These are phyloP conservation scores for Tylopilus intermedius DNA, from an alignment of 768 basidiomycete species.

Conservation along the genomic window DNA sequence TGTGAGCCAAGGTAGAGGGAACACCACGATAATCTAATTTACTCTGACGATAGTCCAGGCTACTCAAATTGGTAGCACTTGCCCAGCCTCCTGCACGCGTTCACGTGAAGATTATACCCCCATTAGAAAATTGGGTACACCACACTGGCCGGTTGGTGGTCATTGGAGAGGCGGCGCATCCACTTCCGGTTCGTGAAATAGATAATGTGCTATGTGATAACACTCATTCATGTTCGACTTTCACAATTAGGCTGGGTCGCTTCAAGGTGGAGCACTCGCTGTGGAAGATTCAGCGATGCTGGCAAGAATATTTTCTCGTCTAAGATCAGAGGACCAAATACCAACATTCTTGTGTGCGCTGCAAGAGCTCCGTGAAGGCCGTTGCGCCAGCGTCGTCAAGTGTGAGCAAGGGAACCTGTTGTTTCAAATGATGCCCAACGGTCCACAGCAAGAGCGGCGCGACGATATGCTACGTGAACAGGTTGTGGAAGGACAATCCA, in stretches of 20 bases:
- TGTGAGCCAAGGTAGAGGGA: slow-evolving; percentile 37
- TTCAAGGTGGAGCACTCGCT: slow-evolving; percentile 46
- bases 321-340: slow-evolving; percentile 44
- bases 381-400: slow-evolving; percentile 42
- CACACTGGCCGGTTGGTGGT: slow-evolving; percentile 43
- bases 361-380: slow-evolving; percentile 53
- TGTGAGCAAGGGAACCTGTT: slow-evolving; percentile 44
- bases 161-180: slow-evolving; percentile 61
- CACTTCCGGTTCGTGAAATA: slow-evolving; percentile 41
- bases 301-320: slow-evolving; percentile 53
- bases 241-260: slow-evolving; percentile 44
- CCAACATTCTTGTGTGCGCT: slow-evolving; percentile 48
- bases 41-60: slow-evolving; percentile 19
- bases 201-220: not conserved
- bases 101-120: slow-evolving; percentile 35
- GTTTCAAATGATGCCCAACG: slow-evolving; percentile 41
- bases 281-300: slow-evolving; percentile 62
- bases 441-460: slow-evolving; percentile 41
- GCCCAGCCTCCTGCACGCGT: slow-evolving; percentile 33
- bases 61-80: slow-evolving; percentile 36
- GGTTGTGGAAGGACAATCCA: slow-evolving; percentile 43
- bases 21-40: not conserved
- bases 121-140: slow-evolving; percentile 48
- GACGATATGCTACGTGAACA: slow-evolving; percentile 38
- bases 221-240: not conserved